Percentiles rank a stretch among this genome's conserved stretches.
Conservation (phyloP, 805 yeast species). For the Metschnikowia drakensbergensis region DNA sequence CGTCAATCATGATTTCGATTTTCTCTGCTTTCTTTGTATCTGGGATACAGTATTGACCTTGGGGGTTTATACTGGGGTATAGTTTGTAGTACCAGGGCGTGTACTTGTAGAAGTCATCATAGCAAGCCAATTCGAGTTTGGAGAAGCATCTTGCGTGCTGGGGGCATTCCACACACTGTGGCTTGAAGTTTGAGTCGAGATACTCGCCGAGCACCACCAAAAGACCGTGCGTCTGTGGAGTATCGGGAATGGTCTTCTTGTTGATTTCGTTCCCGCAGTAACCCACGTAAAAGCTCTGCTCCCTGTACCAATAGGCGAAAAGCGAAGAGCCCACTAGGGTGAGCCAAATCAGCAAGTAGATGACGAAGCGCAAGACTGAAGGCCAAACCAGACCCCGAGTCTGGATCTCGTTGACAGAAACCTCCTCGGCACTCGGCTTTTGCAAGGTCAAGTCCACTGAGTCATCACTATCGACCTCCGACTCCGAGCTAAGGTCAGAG, state of each 20-base stretch:
- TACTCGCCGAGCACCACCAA: constrained; percentile 39
- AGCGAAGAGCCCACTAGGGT: constrained; percentile 35
- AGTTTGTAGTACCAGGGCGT: constrained; percentile 57
- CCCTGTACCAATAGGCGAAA: constrained; percentile 58
- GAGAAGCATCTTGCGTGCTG: constrained; percentile 72
- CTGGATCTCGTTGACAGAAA: not conserved
- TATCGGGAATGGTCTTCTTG: constrained; percentile 37
- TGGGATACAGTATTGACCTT: constrained; percentile 53
- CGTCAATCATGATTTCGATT: constrained; percentile 59
- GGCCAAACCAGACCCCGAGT: not conserved
- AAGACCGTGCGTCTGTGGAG: constrained; percentile 24
- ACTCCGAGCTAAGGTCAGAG: not conserved
- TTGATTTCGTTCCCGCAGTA: constrained; percentile 67
- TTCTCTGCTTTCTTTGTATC: constrained; percentile 71
- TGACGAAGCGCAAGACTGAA: constrained; percentile 1
- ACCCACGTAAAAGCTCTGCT: constrained; percentile 60
- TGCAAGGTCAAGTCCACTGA: not conserved
- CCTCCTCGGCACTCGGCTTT: not conserved
- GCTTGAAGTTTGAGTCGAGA: constrained; percentile 46
- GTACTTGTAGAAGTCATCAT: constrained; percentile 54
- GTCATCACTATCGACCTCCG: constrained; percentile 1
- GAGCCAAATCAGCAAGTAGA: constrained; percentile 29
- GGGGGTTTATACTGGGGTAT: constrained; percentile 55
- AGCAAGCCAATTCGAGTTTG: constrained; percentile 59
- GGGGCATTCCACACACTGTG: constrained; percentile 76